These are phyloP conservation scores for Metschnikowia continentalis DNA, from an alignment of 805 yeast species.

Conservation along the genomic window DNA sequence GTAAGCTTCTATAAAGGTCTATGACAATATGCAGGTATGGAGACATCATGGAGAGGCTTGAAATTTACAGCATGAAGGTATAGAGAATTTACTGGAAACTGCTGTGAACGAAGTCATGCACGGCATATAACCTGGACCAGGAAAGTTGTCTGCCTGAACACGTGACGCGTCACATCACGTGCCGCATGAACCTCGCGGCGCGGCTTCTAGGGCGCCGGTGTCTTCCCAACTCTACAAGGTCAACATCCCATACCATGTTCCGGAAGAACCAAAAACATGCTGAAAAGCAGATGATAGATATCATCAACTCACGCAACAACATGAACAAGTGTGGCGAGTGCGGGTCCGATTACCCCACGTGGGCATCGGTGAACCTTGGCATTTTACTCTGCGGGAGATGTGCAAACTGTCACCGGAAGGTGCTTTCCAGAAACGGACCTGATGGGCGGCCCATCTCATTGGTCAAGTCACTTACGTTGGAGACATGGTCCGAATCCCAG, in stretches of 20 bases:
- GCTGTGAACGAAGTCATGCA: too few species aligned
- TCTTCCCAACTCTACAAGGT: neutral
- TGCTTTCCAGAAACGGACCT: conserved; percentile 40
- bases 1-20: too few species aligned
- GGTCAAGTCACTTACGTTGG: conserved; percentile 71
- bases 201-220: neutral
- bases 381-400: conserved; percentile 80
- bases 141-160: too few species aligned
- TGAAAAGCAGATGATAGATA: conserved; percentile 52
- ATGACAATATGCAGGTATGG: too few species aligned
- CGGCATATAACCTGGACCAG: too few species aligned
- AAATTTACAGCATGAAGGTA: too few species aligned
- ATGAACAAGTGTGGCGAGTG: conserved; percentile 79
- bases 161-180: neutral
- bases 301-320: conserved; percentile 57
- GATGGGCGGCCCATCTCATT: conserved; percentile 46
- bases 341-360: conserved; percentile 61
- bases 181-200: neutral
- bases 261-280: conserved; percentile 39
- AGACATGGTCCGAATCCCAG: conserved; percentile 61
- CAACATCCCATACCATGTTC: conserved; percentile 20
- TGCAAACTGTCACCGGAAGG: conserved; percentile 69
- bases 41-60: too few species aligned
- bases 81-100: too few species aligned
- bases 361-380: conserved; percentile 52